Evolutionary conservation across 1,284 basidiomycete genomes (phyloP), one percentile per base, ranked within the genome.

Genomic region (Vanrija pseudolonga): DNA sequence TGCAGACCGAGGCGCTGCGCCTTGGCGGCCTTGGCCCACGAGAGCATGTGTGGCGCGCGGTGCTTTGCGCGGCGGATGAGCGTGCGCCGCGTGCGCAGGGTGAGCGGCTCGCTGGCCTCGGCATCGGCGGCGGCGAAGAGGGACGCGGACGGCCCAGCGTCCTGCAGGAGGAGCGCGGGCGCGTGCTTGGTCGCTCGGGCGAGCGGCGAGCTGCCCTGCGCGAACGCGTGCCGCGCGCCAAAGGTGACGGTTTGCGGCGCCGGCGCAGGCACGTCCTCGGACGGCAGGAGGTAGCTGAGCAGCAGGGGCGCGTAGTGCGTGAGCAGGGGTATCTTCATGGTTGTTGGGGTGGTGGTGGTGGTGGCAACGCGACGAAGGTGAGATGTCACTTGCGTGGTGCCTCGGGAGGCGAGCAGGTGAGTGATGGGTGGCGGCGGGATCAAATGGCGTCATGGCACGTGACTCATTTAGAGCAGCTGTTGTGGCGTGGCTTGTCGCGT

Each of bases 21-120:
- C 26, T 26, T 26, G 26, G 55, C 52, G 17, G 64, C 60, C 8
- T 55, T n/a, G 11, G 64, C 66, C 72, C 72, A 74, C 1, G 67
- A 69, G 17, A 66, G 57, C 47, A 74, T 71, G 24, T 61, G 47
- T 1, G 72, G 72, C 15, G 72, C 68, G 11, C 66, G 62, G 23
- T 58, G 32, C 3, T 56, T 55, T 7, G 72, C 66, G 2, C 72
- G 58, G n/a, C 69, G 68, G 39, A 74, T 72, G 6, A 50, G 62
- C n/a, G 55, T 59, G 20, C 53, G 58, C 14, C 47, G 51, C 11
- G 72, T 73, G 6, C 71, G 65, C 41, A 74, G 60, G 6, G 55
- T 50, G 17, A 72, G 51, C 18, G 56, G 52, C 11, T 45, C 37
- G 15, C 26, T n/a, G 36, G 15, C 49, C 26, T 45, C 46, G 24